Base-by-base conservation (phyloP, 345 rosid genomes). In the Lagerstroemia speciosa region DNA sequence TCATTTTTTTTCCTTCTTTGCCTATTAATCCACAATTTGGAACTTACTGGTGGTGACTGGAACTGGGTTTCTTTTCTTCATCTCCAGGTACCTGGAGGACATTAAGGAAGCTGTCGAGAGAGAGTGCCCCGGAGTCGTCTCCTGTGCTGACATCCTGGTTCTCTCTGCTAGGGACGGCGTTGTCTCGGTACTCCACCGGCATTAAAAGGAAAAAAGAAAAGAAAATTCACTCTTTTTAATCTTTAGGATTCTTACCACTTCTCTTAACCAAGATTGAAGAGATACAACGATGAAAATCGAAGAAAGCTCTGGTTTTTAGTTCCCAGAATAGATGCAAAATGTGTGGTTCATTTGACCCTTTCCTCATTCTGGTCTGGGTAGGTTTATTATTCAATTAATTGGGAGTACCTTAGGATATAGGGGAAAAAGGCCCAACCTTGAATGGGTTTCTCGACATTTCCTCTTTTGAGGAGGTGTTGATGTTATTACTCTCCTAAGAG, bases 101-200 rank as follows among this genome's bases (percentile, higher is more conserved):
- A 82, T 93, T 75, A 93, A 93, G 58, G 98, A 93, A 76, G 98
- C 97, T 74, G 82, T 93, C 3, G 98, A 93, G 76, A 87, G 97
- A 40, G 97, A 93, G 73, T 93, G 97, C 40, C 98, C 94, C 53
- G 94, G 90, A 57, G 97, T 89, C 72, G 96, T 91, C 73, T 93
- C 96, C 31, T 93, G 97, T 67, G 67, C 94, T 0, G 98, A 93
- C 69, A 91, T 93, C 60, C 94, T 93, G 27, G 97, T 89, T 22
- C 75, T 93, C 24, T 91, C 98, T 58, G 94, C 79, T 53, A 86
- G 97, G 80, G 98, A 93, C 50, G 98, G 87, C 81, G 83, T 93
- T 68, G 87, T 79, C 81, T 63, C 89, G 80, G 96, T 90, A 82
- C 78, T 57, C 62, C 8, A 43, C 0, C 48, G 17, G 17, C 7